A percentile compares a stretch with the other conserved stretches of the same genome.
phyloP scores from a whole-genome alignment of 169 alveolate genomes.

The Besnoitia besnoiti region DNA sequence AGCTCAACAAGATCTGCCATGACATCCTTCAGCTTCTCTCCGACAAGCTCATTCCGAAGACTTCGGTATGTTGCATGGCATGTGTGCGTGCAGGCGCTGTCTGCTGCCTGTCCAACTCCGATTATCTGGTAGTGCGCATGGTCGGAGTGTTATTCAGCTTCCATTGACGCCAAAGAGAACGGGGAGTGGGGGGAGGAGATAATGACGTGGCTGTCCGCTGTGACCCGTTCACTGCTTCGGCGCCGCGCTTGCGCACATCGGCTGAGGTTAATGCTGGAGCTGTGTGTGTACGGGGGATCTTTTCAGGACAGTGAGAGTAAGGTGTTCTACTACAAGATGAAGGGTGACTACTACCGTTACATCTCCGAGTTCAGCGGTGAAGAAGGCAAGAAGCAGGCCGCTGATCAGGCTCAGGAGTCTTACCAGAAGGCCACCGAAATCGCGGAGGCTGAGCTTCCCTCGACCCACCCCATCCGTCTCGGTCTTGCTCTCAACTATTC shows the following conservation, averaged over 20 bases:
- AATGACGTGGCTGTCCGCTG: too few relatives aligned
- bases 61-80: constrained; percentile 58
- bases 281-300: not conserved
- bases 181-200: too few relatives aligned
- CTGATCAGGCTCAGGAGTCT: constrained; percentile 96
- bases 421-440: constrained; percentile 96
- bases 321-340: constrained; percentile 98
- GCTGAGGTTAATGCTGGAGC: too few relatives aligned
- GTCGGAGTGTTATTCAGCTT: too few relatives aligned
- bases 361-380: constrained; percentile 96
- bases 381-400: constrained; percentile 92
- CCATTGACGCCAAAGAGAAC: too few relatives aligned
- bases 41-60: constrained; percentile 86
- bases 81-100: too few relatives aligned
- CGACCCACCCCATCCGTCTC: constrained; percentile 97
- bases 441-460: constrained; percentile 92
- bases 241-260: too few relatives aligned
- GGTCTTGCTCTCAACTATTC: constrained; percentile 99
- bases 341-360: constrained; percentile 99
- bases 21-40: constrained; percentile 91
- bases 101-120: too few relatives aligned
- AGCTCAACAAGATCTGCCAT: constrained; percentile 92
- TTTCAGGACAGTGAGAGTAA: constrained; percentile 85
- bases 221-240: too few relatives aligned
- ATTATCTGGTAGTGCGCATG: too few relatives aligned